Conservation (phyloP, 176 grass and related monocot species). For the Eleusine coracana region DNA sequence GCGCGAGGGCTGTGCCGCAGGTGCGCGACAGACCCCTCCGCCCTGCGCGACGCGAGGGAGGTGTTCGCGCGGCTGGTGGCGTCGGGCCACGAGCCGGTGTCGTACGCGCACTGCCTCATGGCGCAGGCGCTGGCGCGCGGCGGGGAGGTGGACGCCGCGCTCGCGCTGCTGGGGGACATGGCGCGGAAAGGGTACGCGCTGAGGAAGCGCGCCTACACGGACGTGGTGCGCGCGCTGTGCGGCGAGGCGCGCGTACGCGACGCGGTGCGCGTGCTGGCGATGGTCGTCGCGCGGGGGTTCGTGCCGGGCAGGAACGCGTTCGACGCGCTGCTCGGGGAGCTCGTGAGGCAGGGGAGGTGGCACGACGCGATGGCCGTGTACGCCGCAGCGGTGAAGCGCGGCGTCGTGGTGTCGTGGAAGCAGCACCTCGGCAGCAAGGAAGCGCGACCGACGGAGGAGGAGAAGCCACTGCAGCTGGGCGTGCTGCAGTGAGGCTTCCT, state of each 20-base stretch:
- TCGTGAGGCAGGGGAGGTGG: conserved; percentile 55
- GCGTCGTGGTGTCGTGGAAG: conserved; percentile 54
- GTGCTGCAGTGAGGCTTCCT: conserved; percentile 15
- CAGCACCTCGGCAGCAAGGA: conserved; percentile 32
- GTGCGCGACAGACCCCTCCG: conserved; percentile 42
- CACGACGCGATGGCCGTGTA: conserved; percentile 73
- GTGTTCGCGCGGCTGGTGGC: conserved; percentile 55
- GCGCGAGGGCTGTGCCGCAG: conserved; percentile 66
- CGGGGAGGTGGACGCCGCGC: conserved; percentile 70
- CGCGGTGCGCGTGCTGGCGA: conserved; percentile 60
- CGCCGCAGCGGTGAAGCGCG: conserved; percentile 76
- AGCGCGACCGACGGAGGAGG: not conserved
- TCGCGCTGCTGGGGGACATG: conserved; percentile 69
- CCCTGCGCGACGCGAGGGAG: conserved; percentile 58
- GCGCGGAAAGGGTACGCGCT: conserved; percentile 61
- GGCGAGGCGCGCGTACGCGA: conserved; percentile 59
- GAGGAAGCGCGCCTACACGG: conserved; percentile 79
- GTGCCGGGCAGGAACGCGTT: conserved; percentile 76
- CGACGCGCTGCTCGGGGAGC: conserved; percentile 68
- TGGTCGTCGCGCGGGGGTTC: conserved; percentile 62
- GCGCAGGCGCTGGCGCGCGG: conserved; percentile 84
- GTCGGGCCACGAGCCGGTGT: conserved; percentile 54
- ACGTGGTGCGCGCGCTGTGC: conserved; percentile 76
- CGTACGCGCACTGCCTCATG: conserved; percentile 87
- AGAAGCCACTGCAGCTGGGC: conserved; percentile 9